Evolutionary conservation across 805 yeast species (phyloP), one percentile per base, ranked within the genome.

Genomic region (Zygosaccharomyces bailii): DNA sequence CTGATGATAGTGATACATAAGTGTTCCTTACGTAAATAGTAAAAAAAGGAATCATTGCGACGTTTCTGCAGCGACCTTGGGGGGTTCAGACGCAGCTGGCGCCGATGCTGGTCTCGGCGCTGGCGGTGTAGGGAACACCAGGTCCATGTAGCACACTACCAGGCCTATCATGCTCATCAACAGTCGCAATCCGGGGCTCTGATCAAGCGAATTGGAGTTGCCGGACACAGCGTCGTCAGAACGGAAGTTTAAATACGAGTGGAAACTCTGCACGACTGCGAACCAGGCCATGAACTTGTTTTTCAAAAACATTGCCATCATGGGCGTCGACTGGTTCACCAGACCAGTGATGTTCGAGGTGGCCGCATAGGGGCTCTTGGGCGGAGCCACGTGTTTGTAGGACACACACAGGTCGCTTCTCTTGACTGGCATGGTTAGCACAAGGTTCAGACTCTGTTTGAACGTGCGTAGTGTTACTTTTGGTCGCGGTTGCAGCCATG

Each of bases 301-400:
- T 53, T 62, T 75, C 76, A 80, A 70, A 63, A 80, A 79, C 79
- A 80, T 78, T 37, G 84, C 84, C 2, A 82, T 81, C 82, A 80
- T 76, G 24, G 85, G 84, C 66, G 80, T 73, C 13, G 82, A 70
- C 60, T 76, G 84, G 33, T 76, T 61, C 3, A 65, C 40, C 35
- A 64, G 32, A 17, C 68, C 66, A 2, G 64, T 50, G 1, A 60
- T 63, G 36, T 76, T 66, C 62, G 75, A 68, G 8, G 72, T 68
- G 1, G 74, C 59, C 5, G 74, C 68, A 48, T 73, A 73, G n/a
- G 68, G 54, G 23, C 76, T 67, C 19, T 73, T 67, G 51, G 73
- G 73, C 30, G 78, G 74, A 40, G 76, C 72, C n/a, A 60, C 57
- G 55, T 76, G 82, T 43, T 57, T 57, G 66, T 75, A 60, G 58